phyloP scores from a whole-genome alignment of 2,329 filamentous ascomycete species.

The Periglandula ipomoeae region DNA sequence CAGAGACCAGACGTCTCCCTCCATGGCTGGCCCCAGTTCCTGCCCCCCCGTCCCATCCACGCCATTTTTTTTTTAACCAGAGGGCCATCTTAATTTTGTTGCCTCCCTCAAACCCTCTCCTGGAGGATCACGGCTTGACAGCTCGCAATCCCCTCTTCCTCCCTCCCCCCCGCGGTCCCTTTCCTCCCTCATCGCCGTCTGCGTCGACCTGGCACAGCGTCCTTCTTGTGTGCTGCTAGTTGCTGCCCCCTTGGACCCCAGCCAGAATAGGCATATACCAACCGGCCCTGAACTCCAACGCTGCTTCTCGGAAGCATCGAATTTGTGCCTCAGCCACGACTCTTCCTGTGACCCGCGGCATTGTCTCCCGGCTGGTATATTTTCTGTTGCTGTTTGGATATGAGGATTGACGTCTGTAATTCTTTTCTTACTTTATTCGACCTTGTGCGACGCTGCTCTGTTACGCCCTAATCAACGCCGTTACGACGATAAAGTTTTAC shows the following conservation, averaged over 20 bases:
- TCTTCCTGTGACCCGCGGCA: not conserved
- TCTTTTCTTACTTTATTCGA: not conserved
- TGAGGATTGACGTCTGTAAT: not conserved
- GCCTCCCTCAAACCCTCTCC: slow-evolving; percentile 2
- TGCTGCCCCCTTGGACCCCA: not conserved
- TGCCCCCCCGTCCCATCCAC: not conserved
- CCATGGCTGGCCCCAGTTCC: slow-evolving; percentile 2
- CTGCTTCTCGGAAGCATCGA: not conserved
- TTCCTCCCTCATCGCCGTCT: slow-evolving; percentile 8
- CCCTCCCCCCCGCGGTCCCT: slow-evolving; percentile 10
- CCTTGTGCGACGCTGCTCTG: not conserved
- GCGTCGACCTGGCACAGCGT: not conserved
- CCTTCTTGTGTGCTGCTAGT: slow-evolving; percentile 6
- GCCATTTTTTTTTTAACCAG: not conserved
- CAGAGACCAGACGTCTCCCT: not conserved
- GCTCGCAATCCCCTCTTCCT: slow-evolving; percentile 7
- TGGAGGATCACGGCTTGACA: slow-evolving; percentile 3
- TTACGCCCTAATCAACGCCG: not conserved
- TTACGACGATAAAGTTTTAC: not conserved
- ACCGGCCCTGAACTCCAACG: not conserved
- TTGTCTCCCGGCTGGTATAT: not conserved
- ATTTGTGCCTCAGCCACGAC: slow-evolving; percentile 1
- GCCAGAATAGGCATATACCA: not conserved
- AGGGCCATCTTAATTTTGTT: slow-evolving; percentile 2
- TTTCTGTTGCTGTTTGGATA: not conserved